Base-by-base conservation (phyloP, 805 yeast genomes). In the Candida verbasci region DNA sequence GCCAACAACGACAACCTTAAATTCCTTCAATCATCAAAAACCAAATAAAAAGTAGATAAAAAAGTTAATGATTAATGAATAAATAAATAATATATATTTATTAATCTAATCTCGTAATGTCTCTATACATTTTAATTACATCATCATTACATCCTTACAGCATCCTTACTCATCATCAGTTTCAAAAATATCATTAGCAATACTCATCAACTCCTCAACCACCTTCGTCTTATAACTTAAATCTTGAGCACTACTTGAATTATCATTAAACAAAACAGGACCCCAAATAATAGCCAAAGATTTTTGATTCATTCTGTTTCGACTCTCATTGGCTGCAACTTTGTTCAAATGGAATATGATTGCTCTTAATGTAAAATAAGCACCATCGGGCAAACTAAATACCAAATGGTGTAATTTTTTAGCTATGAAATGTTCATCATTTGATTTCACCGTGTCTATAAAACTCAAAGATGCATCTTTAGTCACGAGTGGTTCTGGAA, bases 261-360 rank as follows among this genome's bases (percentile, higher is more conserved):
- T 77, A 48, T 78, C 84, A 32, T 80, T 77, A 56, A 93, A 72
- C 35, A 93, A 62, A 2, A 86, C 85, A 14, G 96, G 95, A 0
- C 97, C 96, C 98, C 98, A 93, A 25, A 91, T 88, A 26, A 86
- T 86, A 31, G 95, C 86, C 49, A 93, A 59, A 41, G 84, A 82
- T 51, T 82, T 81, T 40, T 80, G 70, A 31, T 79, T 79, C 98
- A 93, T 93, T 54, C 93, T 73, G 55, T 88, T 87, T 24, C 60
- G 48, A 15, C 70, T 69, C 50, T 80, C 81, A 38, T 78, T 69
- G 20, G 73, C 72, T 25, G 82, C 77, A 10, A 93, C 80, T 38
- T 82, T 75, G 43, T 82, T 79, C 43, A 93, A 74, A 58, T 93
- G 99, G 70, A 91, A 86, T 2, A 89, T 65, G 46, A 93, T 64